Percentiles rank a stretch among this genome's conserved stretches.
Evolutionary conservation across 2,329 filamentous ascomycete genomes (phyloP).

Genomic region (Ilyonectria robusta): DNA sequence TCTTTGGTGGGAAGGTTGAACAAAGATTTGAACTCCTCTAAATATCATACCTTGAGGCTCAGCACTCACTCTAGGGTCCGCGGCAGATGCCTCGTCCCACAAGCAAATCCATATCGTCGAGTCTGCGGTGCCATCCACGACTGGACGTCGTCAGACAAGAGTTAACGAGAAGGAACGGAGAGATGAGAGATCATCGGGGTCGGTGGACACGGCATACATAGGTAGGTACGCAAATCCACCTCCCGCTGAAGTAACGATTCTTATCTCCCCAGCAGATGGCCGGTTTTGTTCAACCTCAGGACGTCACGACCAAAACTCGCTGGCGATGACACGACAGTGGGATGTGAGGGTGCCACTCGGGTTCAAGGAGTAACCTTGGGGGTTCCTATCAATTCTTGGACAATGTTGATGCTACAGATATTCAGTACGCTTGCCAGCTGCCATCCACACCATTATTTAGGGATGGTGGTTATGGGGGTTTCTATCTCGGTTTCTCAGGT

Average conservation of each 20-base stretch:
- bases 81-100: background rate
- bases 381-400: no score
- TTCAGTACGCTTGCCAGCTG: no score
- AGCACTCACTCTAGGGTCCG: no score
- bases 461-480: no score
- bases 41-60: background rate
- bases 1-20: background rate
- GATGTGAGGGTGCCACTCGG: background rate
- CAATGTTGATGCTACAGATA: background rate
- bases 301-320: background rate
- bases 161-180: constrained; percentile 4
- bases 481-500: no score
- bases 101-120: background rate
- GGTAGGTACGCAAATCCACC: background rate
- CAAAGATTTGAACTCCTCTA: background rate
- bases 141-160: background rate
- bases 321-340: background rate
- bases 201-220: background rate
- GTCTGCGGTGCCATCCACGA: background rate
- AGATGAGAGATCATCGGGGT: background rate
- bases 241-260: background rate
- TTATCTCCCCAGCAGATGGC: background rate
- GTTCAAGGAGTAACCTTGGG: background rate
- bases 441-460: no score
- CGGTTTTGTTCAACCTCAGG: background rate